Conservation (phyloP, 306 rosid genomes). For the Trichosanthes cucumerina region DNA sequence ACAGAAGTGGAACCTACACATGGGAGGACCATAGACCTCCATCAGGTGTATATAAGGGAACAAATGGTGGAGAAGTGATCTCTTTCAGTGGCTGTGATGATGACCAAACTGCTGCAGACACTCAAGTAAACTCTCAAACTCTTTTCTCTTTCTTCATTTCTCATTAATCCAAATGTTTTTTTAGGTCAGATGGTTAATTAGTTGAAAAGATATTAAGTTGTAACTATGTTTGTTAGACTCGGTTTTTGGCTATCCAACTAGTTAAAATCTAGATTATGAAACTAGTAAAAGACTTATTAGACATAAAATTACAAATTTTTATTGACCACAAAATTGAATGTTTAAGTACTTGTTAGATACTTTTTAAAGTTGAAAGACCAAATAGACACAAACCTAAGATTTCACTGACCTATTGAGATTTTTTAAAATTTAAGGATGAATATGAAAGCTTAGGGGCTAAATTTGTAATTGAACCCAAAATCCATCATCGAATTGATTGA, state of each 20-base stretch:
- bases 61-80: slow-evolving; percentile 37
- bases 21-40: slow-evolving; percentile 52
- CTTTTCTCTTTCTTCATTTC: neutral
- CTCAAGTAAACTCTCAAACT: slow-evolving; percentile 1
- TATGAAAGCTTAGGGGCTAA: no score
- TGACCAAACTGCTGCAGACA: slow-evolving; percentile 37
- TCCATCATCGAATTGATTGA: neutral
- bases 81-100: slow-evolving; percentile 50
- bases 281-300: no score
- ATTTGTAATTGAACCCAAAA: no score
- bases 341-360: no score
- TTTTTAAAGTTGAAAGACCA: no score
- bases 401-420: no score
- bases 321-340: no score
- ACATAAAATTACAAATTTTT: no score
- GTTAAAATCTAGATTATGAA: no score
- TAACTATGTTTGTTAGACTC: neutral
- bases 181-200: neutral
- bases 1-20: slow-evolving; percentile 23
- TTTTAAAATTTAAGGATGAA: no score
- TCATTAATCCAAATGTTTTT: neutral
- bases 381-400: no score
- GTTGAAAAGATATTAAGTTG: neutral
- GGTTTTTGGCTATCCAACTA: no score
- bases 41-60: slow-evolving; percentile 37